Base-by-base conservation (phyloP, 306 rosid genomes). In the Lathyrus sativus region DNA sequence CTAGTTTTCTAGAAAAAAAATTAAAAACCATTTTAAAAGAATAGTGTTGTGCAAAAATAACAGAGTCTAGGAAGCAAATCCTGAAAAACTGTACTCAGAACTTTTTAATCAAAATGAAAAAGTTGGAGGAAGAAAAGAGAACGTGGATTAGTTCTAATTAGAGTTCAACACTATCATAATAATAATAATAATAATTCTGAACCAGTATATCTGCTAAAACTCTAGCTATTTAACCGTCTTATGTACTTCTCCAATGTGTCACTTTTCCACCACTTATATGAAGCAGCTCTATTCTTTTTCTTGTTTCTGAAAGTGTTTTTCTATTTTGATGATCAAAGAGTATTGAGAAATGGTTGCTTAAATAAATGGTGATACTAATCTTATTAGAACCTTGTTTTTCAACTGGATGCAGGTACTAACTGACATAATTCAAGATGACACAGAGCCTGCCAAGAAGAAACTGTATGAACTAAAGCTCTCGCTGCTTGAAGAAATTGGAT, bases 401-500 rank as follows among this genome's bases (percentile, higher is more conserved):
- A 38, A 50, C 28, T 59, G 2, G 45, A 61, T 64, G 14, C 80
- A 92, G 98, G 91, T 74, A 35, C 65, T 86, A 74, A 79, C 28
- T 73, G 98, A 88, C 68, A 72, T 90, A 10, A 88, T 93, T 79
- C 88, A 93, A 79, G 88, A 89, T 2, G 75, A 82, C 11, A 37
- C 80, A 0, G 96, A 82, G 57, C 80, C 84, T 71, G 82, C 95
- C 2, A 90, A 90, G 88, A 88, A 88, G 85, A 93, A 88, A 78
- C 65, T 85, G 7, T 93, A 80, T 42, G 95, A 90, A 50, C 77
- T 90, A 51, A 93, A 84, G 79, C 83, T 93, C 29, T 80, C 86
- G 53, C 78, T 93, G 87, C 86, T 90, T 13, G 86, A 93, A 65
- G 96, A 88, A 71, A 85, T 93, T 4, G 95, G 96, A 19, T 93